Evolutionary conservation across 192 early-diverging fungal species (phyloP), one percentile per base, ranked within the genome.

Genomic region (Podila epigama): DNA sequence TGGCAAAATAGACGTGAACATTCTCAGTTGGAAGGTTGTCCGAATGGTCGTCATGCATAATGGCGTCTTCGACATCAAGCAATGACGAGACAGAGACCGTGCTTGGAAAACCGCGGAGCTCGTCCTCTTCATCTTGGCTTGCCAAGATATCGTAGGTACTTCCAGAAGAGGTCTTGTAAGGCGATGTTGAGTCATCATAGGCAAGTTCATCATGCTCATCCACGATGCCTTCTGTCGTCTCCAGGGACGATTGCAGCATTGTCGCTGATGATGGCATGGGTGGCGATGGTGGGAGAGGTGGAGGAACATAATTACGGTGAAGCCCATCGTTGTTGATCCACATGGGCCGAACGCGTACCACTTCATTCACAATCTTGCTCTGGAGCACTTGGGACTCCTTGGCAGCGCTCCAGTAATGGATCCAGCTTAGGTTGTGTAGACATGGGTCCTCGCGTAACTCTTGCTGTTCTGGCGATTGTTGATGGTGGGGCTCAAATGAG

Each of bases 361-460:
- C 73, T 15, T 77, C 73, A 28, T 77, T 77, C 15, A 77, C 61
- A 31, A 77, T 77, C 66, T 60, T 68, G 42, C 73, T 77, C 29
- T 77, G 73, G 5, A 77, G 34, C 31, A 77, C 73, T 22, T 77
- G 73, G 0, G 73, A 77, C 51, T 77, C 73, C 28, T 77, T 77
- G 16, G 73, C 73, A 1, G 73, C 73, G 27, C 73, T 77, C 73
- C 73, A 77, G 20, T 77, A 77, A 25, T 77, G 73, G 11, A 77
- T 53, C 73, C 73, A 68, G 34, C 73, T 77, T 16, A 77, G 34
- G 25, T 50, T 63, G 18, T 77, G 66, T 15, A 77, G 41, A 32
- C 66, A 77, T 2, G 66, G 60, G 8, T 77, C 73, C 13, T 68
- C 73, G 34, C 54, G 39, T 8, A 77, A 39, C 18, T 68, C 73